These are phyloP conservation scores for Neonectria punicea DNA, from an alignment of 2,329 filamentous ascomycete species.

Conservation along the genomic window DNA sequence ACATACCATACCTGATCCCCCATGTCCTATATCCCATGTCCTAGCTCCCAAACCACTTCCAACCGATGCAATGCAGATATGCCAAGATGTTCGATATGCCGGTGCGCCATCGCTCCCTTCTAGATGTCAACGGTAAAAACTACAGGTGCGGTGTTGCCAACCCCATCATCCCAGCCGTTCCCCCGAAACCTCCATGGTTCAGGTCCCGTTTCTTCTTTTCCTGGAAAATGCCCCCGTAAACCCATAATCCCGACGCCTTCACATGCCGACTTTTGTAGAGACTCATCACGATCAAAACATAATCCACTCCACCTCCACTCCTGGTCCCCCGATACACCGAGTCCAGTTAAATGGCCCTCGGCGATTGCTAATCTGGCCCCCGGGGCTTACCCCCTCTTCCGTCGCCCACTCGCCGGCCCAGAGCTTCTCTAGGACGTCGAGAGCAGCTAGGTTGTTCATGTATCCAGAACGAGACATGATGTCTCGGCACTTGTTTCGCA, in stretches of 20 bases:
- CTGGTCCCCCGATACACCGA: conserved; percentile 65
- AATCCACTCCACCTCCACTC: conserved; percentile 72
- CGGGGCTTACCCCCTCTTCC: conserved; percentile 48
- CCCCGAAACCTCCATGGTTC: not conserved
- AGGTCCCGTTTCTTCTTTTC: conserved; percentile 11
- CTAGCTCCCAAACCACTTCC: not conserved
- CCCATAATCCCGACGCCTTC: conserved; percentile 16
- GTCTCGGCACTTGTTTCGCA: conserved; percentile 83
- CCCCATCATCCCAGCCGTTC: not conserved
- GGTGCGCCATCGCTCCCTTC: conserved; percentile 22
- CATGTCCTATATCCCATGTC: not conserved
- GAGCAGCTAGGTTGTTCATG: conserved; percentile 88
- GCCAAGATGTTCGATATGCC: conserved; percentile 8
- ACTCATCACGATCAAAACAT: conserved; percentile 62
- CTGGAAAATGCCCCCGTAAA: conserved; percentile 9
- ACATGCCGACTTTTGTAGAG: conserved; percentile 31
- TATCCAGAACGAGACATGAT: conserved; percentile 92
- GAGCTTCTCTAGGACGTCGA: conserved; percentile 86
- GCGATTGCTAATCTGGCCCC: conserved; percentile 48
- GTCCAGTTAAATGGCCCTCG: conserved; percentile 68
- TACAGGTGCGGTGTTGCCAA: conserved; percentile 3
- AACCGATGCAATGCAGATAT: conserved; percentile 9
- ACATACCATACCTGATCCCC: not conserved
- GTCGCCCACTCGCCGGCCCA: conserved; percentile 71
- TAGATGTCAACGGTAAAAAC: conserved; percentile 10